Percentiles rank a stretch among this genome's conserved stretches.
phyloP scores from a whole-genome alignment of 139 green algal species.

The Monoraphidium neglectum region DNA sequence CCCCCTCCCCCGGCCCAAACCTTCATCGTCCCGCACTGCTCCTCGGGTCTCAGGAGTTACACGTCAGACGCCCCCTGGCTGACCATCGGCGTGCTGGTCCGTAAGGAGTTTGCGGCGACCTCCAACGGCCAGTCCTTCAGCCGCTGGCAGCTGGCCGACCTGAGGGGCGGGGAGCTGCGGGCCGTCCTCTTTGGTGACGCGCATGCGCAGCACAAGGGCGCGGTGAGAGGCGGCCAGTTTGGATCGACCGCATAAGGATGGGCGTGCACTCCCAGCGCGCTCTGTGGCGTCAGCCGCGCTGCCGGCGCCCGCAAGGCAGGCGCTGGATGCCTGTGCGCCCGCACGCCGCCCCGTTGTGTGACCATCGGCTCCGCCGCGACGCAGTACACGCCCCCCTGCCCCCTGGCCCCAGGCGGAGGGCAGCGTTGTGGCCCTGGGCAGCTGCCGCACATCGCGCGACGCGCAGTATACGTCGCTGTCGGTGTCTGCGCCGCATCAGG shows the following conservation, averaged over 20 bases:
- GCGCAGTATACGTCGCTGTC: constrained; percentile 1
- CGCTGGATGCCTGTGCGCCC: not conserved
- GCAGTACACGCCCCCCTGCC: not conserved
- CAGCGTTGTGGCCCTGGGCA: constrained; percentile 15
- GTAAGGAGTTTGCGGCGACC: too few relatives aligned
- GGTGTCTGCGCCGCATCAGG: constrained; percentile 10
- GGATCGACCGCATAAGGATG: not conserved
- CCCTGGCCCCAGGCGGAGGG: constrained; percentile 14
- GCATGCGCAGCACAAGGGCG: constrained; percentile 16
- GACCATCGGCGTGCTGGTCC: too few relatives aligned
- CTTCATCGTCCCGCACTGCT: too few relatives aligned
- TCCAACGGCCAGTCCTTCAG: not conserved
- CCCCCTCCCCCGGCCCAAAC: too few relatives aligned
- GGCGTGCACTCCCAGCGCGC: not conserved
- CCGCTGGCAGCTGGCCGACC: constrained; percentile 21
- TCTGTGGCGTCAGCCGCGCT: not conserved
- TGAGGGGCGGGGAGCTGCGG: constrained; percentile 4
- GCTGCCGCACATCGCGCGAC: not conserved
- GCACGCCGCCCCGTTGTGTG: not conserved
- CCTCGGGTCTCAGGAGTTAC: too few relatives aligned
- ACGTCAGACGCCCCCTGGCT: too few relatives aligned
- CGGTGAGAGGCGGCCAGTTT: not conserved
- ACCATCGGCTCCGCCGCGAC: not conserved
- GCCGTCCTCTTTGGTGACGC: constrained; percentile 19
- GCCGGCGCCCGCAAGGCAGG: not conserved